Evolutionary conservation across 2,329 filamentous ascomycete genomes (phyloP), one percentile per base, ranked within the genome.

Genomic region (Paecilomyces variotii): DNA sequence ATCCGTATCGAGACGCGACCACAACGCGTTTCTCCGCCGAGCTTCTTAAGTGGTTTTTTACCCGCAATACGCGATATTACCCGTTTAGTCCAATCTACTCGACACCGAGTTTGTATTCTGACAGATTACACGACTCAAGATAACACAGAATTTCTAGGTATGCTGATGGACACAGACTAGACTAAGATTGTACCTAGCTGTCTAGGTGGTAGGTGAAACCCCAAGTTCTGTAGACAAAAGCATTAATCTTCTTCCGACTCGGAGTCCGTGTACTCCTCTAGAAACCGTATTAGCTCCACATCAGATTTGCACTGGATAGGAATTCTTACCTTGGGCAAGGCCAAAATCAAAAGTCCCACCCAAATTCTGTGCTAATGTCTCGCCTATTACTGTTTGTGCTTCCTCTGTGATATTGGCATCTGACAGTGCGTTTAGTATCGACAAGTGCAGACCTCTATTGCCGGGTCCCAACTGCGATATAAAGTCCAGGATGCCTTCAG

Each of bases 401-500:
- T 67, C 62, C 14, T 72, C 66, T 9, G 64, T 61, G 28, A 67
- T 61, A 57, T 65, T 57, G 52, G 64, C 59, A 19, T 57, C 59
- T 4, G 62, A 61, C 53, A 63, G 60, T 4, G 66, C 64, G 11
- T 67, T 67, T 61, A 70, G 62, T 28, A 74, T 65, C 1, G 65
- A 67, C 30, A 74, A 34, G 25, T 62, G 64, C 56, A 74, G 67
- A 1, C 71, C 70, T 24, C 56, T 61, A 52, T 73, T 72, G 1
- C 61, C 63, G 0, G 66, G 62, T 35, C 70, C 66, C 4, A 72
- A 63, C 4, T 63, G 62, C 3, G 59, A 51, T 39, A 73, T 65
- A 55, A 72, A 74, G 27, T 69, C 64, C 45, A 73, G 59, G 24
- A 74, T 70, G 11, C 64, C 67, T 32, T 67, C 59, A 3, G 64